phyloP scores from a whole-genome alignment of 2,329 filamentous ascomycete genomes.

The Fusarium staphyleae region DNA sequence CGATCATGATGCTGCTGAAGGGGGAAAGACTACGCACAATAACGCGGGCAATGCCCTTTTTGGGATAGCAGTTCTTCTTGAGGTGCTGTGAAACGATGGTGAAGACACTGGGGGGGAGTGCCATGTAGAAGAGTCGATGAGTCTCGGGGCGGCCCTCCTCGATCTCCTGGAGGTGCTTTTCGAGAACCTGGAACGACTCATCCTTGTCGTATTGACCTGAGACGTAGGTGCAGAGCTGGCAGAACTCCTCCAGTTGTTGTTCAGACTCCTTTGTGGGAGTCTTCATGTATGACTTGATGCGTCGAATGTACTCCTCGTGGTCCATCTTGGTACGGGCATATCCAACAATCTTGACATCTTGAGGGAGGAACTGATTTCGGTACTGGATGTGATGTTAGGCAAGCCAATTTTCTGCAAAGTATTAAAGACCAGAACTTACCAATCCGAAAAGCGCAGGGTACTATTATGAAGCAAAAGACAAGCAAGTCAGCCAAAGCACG shows the following conservation, averaged over 20 bases:
- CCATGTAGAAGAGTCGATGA: slow-evolving; percentile 99
- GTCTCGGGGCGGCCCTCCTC: slow-evolving; percentile 84
- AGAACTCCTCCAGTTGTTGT: slow-evolving; percentile 92
- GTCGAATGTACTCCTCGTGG: slow-evolving; percentile 90
- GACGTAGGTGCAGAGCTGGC: slow-evolving; percentile 86
- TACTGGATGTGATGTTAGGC: slow-evolving; percentile 63
- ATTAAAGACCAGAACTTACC: slow-evolving; percentile 64
- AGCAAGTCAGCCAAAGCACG: slow-evolving; percentile 34
- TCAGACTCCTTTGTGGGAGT: slow-evolving; percentile 97
- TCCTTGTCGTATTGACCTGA: slow-evolving; percentile 98
- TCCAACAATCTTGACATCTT: slow-evolving; percentile 95
- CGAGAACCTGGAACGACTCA: slow-evolving; percentile 86
- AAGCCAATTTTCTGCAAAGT: background rate
- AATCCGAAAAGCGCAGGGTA: slow-evolving; percentile 97
- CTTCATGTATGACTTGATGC: slow-evolving; percentile 98
- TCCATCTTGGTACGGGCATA: slow-evolving; percentile 99
- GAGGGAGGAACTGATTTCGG: slow-evolving; percentile 97
- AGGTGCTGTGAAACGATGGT: slow-evolving; percentile 96
- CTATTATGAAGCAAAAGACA: slow-evolving; percentile 53
- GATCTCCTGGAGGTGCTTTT: slow-evolving; percentile 83
- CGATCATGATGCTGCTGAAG: background rate
- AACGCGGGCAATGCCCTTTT: slow-evolving; percentile 87
- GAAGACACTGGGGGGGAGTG: slow-evolving; percentile 95
- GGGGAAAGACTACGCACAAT: slow-evolving; percentile 65
- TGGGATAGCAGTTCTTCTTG: slow-evolving; percentile 96